Conservation (phyloP, 192 early-diverging fungal species). For the Cetraspora pellucida region DNA sequence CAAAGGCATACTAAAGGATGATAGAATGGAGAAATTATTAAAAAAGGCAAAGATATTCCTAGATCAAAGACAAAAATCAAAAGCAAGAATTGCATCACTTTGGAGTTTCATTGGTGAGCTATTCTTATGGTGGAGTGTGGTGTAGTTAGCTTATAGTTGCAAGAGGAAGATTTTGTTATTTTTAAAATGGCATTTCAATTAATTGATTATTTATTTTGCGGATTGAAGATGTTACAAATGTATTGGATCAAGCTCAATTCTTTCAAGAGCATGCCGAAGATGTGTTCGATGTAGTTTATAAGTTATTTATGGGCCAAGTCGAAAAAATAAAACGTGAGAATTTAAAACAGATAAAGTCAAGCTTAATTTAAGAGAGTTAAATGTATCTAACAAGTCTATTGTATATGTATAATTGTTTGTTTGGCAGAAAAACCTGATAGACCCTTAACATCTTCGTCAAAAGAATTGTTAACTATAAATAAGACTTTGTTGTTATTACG, state of each 20-base stretch:
- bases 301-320: slow-evolving; percentile 67
- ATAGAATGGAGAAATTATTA: slow-evolving; percentile 61
- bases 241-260: slow-evolving; percentile 74
- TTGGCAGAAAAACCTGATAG: slow-evolving; percentile 54
- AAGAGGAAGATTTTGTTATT: not conserved
- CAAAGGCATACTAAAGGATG: slow-evolving; percentile 34
- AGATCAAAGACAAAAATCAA: slow-evolving; percentile 76
- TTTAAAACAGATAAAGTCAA: not conserved
- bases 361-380: not conserved
- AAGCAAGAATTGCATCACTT: slow-evolving; percentile 64
- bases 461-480: slow-evolving; percentile 68
- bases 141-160: not conserved
- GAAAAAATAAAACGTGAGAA: slow-evolving; percentile 75
- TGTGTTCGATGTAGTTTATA: slow-evolving; percentile 69
- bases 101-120: slow-evolving; percentile 71
- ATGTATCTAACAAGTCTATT: not conserved
- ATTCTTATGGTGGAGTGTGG: not conserved
- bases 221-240: slow-evolving; percentile 60
- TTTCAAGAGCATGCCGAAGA: slow-evolving; percentile 75
- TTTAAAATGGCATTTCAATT: not conserved
- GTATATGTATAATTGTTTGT: not conserved
- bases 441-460: slow-evolving; percentile 55
- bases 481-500: slow-evolving; percentile 64
- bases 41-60: slow-evolving; percentile 78
- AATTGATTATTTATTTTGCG: slow-evolving; percentile 13